Evolutionary conservation across 306 rosid species (phyloP).

Genomic region (Sphenostylis stenocarpa): DNA sequence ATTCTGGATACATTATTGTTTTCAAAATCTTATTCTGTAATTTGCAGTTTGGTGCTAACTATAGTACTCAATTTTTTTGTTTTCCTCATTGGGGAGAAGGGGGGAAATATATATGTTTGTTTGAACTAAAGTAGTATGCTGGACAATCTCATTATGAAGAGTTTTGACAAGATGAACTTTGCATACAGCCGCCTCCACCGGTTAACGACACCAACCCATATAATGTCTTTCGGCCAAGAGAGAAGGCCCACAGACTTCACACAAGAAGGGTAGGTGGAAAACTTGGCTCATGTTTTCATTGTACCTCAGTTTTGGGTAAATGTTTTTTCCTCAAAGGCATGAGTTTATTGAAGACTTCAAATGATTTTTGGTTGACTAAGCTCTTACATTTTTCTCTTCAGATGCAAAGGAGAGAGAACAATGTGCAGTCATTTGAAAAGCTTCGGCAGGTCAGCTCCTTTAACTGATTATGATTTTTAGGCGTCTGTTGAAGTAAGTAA

Average conservation of each 20-base stretch:
- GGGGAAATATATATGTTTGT: neutral
- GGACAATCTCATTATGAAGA: conserved; percentile 24
- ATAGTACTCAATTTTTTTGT: neutral
- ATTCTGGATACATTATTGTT: too few species aligned
- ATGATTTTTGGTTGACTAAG: neutral
- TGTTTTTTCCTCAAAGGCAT: conserved; percentile 27
- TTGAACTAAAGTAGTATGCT: conserved; percentile 15
- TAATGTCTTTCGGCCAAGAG: conserved; percentile 98
- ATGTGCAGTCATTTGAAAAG: conserved; percentile 97
- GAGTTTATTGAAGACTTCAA: neutral
- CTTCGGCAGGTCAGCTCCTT: conserved; percentile 81
- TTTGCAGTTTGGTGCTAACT: conserved; percentile 13
- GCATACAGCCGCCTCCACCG: conserved; percentile 93
- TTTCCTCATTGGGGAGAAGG: neutral
- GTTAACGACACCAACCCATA: conserved; percentile 97
- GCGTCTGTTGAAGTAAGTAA: conserved; percentile 7
- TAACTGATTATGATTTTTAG: conserved; percentile 21
- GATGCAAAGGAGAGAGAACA: conserved; percentile 99
- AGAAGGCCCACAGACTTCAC: conserved; percentile 96
- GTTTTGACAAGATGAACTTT: conserved; percentile 40
- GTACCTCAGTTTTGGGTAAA: conserved; percentile 35
- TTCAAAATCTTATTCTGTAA: too few species aligned
- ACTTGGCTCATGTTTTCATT: conserved; percentile 28
- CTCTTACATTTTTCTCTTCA: conserved; percentile 35
- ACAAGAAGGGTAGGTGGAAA: conserved; percentile 82